Conservation (phyloP, 768 basidiomycete species). For the Nidularia sp. region DNA sequence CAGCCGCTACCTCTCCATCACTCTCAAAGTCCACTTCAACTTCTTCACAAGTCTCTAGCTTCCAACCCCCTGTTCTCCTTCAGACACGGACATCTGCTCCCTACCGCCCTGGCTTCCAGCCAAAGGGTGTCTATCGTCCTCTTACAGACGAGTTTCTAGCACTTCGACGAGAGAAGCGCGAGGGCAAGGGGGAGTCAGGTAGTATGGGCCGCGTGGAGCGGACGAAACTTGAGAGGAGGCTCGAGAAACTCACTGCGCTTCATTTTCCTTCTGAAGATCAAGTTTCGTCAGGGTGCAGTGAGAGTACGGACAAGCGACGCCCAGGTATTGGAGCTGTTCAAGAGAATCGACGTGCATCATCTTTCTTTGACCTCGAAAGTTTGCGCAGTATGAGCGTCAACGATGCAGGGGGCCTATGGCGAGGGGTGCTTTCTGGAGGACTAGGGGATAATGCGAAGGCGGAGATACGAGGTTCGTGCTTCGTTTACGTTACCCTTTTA, state of each 20-base stretch:
- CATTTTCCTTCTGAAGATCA: conserved; percentile 43
- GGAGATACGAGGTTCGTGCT: conserved; percentile 61
- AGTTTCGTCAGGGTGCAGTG: conserved; percentile 9
- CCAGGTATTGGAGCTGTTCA: conserved; percentile 10
- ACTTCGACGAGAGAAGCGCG: conserved; percentile 30
- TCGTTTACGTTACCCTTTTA: background rate
- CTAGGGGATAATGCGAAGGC: conserved; percentile 42
- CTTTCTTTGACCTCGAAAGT: conserved; percentile 71
- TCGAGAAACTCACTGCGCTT: conserved; percentile 81
- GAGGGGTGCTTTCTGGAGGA: conserved; percentile 44
- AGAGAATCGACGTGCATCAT: conserved; percentile 49
- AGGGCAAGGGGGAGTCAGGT: conserved; percentile 27
- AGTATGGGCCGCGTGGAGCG: conserved; percentile 65
- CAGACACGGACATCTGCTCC: conserved; percentile 38
- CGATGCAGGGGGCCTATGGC: conserved; percentile 69
- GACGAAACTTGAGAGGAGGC: conserved; percentile 77
- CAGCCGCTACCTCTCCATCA: too few species aligned
- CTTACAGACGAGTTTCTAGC: conserved; percentile 81
- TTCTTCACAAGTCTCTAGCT: background rate
- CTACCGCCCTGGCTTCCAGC: conserved; percentile 93
- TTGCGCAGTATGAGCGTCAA: conserved; percentile 48
- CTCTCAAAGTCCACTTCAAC: background rate
- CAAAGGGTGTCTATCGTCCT: conserved; percentile 74
- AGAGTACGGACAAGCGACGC: conserved; percentile 8
- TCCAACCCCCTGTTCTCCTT: conserved; percentile 3